phyloP scores from a whole-genome alignment of 768 basidiomycete species.

The Auricularia auricula-judae region DNA sequence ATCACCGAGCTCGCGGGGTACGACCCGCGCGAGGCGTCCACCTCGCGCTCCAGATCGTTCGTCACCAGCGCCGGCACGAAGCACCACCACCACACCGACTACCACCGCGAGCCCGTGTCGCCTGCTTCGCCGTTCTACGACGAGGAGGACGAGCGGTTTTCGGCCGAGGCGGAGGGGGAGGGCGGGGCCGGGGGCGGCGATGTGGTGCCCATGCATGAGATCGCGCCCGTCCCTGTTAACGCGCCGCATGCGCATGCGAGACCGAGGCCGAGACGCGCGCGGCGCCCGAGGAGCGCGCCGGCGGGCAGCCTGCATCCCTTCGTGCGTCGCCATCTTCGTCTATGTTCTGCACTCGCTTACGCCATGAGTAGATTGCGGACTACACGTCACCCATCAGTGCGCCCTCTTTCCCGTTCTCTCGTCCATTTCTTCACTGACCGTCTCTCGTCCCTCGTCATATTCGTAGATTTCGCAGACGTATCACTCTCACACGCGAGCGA shows the following conservation, averaged over 20 bases:
- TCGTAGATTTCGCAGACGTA: neutral
- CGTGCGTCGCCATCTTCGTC: neutral
- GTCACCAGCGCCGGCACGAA: neutral
- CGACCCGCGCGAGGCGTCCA: conserved; percentile 1
- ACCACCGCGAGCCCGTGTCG: neutral
- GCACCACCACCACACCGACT: neutral
- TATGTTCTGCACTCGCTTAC: neutral
- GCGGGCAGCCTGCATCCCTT: neutral
- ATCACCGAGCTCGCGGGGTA: conserved; percentile 3
- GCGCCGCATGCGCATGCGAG: neutral
- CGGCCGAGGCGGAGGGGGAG: neutral
- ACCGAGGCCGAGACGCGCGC: neutral
- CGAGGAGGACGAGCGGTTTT: neutral
- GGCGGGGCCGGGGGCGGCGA: neutral
- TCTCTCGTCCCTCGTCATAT: too few species aligned
- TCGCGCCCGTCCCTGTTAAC: neutral
- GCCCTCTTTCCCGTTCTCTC: too few species aligned
- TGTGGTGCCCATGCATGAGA: neutral
- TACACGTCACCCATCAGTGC: neutral
- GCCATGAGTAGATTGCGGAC: neutral
- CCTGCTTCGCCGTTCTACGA: neutral
- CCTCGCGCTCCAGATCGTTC: neutral
- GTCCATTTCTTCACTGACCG: too few species aligned
- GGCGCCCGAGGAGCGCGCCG: neutral
- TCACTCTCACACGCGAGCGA: neutral